These are phyloP conservation scores for Pleurotus citrinopileatus DNA, from an alignment of 768 basidiomycete genomes.

Conservation along the genomic window DNA sequence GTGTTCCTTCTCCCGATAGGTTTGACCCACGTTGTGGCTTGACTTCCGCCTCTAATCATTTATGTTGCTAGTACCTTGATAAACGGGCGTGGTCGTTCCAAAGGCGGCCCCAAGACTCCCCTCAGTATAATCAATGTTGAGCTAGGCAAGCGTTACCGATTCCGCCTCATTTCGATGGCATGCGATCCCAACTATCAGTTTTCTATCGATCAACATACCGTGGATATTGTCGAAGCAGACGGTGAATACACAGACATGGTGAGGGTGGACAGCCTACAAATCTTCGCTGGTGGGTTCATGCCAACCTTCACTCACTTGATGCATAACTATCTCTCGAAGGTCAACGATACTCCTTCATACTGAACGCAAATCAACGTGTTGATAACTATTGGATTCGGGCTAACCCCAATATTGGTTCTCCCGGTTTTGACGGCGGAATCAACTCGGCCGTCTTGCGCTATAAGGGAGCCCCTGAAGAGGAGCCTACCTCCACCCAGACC, in stretches of 20 bases:
- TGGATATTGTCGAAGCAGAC: conserved; percentile 41
- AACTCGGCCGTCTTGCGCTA: conserved; percentile 47
- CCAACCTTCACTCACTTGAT: not conserved
- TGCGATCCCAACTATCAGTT: conserved; percentile 40
- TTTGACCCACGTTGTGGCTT: conserved; percentile 21
- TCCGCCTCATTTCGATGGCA: conserved; percentile 44
- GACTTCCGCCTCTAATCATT: conserved; percentile 10
- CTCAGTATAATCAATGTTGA: conserved; percentile 38
- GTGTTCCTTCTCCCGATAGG: conserved; percentile 17
- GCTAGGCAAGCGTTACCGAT: conserved; percentile 41
- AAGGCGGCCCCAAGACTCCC: conserved; percentile 28
- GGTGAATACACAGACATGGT: conserved; percentile 24
- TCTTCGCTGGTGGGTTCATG: conserved; percentile 30
- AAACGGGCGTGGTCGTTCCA: conserved; percentile 43
- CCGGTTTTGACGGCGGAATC: conserved; percentile 30
- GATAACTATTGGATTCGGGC: conserved; percentile 56
- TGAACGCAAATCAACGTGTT: conserved; percentile 38
- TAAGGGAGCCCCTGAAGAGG: conserved; percentile 32
- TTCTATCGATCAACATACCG: conserved; percentile 34
- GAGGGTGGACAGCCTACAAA: conserved; percentile 35
- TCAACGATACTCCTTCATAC: conserved; percentile 39
- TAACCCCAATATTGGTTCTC: conserved; percentile 18
- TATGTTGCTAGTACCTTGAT: conserved; percentile 32
- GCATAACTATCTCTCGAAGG: conserved; percentile 14
- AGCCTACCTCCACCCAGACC: conserved; percentile 32